A percentile compares a stretch with the other conserved stretches of the same genome.
These are phyloP conservation scores for Petrea volubilis DNA, from an alignment of 257 asterid species.

Conservation along the genomic window DNA sequence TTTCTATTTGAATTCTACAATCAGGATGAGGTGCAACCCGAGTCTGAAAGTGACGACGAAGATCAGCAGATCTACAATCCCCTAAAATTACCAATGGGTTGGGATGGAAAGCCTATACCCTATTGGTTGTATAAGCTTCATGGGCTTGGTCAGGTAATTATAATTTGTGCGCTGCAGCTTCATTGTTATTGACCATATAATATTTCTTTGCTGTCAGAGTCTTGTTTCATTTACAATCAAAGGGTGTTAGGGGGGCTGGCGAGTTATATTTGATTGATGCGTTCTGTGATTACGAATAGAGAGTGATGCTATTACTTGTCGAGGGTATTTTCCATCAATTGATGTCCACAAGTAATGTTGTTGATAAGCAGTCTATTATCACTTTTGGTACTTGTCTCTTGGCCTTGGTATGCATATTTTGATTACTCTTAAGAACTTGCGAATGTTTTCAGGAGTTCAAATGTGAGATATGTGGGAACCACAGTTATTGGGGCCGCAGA, in stretches of 20 bases:
- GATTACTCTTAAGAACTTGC: slow-evolving; percentile 11
- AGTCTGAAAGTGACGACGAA: slow-evolving; percentile 96
- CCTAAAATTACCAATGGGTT: slow-evolving; percentile 95
- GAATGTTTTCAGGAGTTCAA: slow-evolving; percentile 76
- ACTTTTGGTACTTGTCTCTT: background rate
- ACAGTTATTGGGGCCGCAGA: slow-evolving; percentile 99
- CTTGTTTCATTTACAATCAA: slow-evolving; percentile 1
- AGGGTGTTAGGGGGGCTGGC: background rate
- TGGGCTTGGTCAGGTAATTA: slow-evolving; percentile 96
- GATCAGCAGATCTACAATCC: slow-evolving; percentile 99
- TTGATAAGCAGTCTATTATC: background rate
- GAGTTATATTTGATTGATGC: background rate
- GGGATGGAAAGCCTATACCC: slow-evolving; percentile 99
- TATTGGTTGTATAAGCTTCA: slow-evolving; percentile 99
- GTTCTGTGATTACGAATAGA: background rate
- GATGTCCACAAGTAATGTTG: background rate
- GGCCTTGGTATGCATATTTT: background rate
- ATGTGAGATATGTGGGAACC: slow-evolving; percentile 98
- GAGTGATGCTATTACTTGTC: background rate
- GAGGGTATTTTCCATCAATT: background rate
- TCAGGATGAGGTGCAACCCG: slow-evolving; percentile 91
- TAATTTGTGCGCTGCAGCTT: slow-evolving; percentile 12
- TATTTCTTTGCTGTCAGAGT: background rate
- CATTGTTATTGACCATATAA: slow-evolving; percentile 10
- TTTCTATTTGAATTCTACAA: slow-evolving; percentile 24